Evolutionary conservation across 179 eudicot species (phyloP).

Genomic region (Monotropa hypopitys): DNA sequence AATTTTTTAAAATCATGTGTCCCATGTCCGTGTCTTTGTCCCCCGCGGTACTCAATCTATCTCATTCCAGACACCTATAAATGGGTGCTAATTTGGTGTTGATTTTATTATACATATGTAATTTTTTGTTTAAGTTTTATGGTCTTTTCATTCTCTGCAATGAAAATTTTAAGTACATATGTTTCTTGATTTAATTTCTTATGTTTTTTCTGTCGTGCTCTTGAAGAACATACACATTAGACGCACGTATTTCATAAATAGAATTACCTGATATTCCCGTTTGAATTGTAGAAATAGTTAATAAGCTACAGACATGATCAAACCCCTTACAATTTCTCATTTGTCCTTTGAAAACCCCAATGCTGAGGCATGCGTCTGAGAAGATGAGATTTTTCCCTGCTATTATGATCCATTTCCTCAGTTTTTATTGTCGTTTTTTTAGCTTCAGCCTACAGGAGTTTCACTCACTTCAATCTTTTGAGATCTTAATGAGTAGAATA

Average conservation of each 20-base stretch:
- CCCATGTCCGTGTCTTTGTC: no score
- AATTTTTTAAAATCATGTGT: no score
- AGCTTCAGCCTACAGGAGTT: no score
- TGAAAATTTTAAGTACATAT: not conserved
- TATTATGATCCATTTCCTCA: not conserved
- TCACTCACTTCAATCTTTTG: not conserved
- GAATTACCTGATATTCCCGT: not conserved
- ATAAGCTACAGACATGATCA: not conserved
- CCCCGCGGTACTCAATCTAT: no score
- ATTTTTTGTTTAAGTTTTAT: no score
- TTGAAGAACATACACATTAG: not conserved
- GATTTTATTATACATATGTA: no score
- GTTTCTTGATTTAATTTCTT: not conserved
- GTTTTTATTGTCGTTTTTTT: no score
- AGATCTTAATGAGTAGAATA: not conserved
- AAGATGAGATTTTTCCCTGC: not conserved
- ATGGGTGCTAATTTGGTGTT: no score
- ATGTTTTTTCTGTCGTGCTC: not conserved
- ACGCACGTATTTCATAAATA: not conserved
- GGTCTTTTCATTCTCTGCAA: not conserved
- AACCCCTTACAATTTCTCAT: not conserved
- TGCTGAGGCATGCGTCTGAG: not conserved
- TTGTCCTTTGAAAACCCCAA: not conserved
- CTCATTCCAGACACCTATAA: no score
- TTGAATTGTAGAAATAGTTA: not conserved